Conservation (phyloP, 768 basidiomycete species). For the Xerocomellus chrysenteron region DNA sequence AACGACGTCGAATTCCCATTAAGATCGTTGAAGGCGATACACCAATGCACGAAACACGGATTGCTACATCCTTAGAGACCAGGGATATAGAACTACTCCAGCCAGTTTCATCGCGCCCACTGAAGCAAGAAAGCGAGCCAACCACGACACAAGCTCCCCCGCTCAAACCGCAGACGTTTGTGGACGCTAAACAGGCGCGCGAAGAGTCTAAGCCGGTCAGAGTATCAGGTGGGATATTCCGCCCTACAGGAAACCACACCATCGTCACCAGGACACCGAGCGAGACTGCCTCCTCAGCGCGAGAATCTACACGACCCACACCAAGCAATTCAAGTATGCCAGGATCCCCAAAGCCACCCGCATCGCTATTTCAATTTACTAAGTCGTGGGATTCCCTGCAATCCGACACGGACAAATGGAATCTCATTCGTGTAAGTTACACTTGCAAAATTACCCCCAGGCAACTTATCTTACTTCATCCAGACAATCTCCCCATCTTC, state of each 20-base stretch:
- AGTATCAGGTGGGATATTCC: slow-evolving; percentile 74
- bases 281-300: slow-evolving; percentile 5
- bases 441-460: not conserved
- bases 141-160: slow-evolving; percentile 3
- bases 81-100: slow-evolving; percentile 33
- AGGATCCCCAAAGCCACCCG: slow-evolving; percentile 29
- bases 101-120: slow-evolving; percentile 40
- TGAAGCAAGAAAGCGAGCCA: slow-evolving; percentile 19
- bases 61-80: not conserved
- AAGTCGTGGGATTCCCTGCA: slow-evolving; percentile 52
- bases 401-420: slow-evolving; percentile 50
- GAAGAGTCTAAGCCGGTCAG: slow-evolving; percentile 43
- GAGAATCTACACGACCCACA: not conserved
- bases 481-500: slow-evolving; percentile 56
- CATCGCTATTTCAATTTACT: slow-evolving; percentile 62
- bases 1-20: slow-evolving; percentile 64
- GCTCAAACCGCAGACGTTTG: slow-evolving; percentile 42
- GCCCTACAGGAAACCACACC: slow-evolving; percentile 57
- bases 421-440: slow-evolving; percentile 55
- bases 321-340: slow-evolving; percentile 1
- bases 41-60: not conserved
- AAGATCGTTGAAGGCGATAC: slow-evolving; percentile 48
- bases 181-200: slow-evolving; percentile 58
- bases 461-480: not conserved
- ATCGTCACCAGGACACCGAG: slow-evolving; percentile 44